Conservation (phyloP, 1,139 yeast genomes). For the Entelexis paramagnoliae region DNA sequence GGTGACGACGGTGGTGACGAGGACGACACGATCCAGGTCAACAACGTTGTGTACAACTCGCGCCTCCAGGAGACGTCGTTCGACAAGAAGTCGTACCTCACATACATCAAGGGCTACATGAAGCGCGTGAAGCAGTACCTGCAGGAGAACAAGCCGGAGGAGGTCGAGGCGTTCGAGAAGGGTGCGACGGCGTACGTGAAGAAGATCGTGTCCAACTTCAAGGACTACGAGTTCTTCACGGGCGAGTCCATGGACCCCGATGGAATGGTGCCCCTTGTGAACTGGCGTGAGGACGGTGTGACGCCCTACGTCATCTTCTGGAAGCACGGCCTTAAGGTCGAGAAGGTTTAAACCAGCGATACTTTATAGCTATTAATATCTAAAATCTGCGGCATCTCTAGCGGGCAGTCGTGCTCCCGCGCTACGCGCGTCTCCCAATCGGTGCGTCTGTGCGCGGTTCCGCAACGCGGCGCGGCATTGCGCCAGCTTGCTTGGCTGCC, state of each 20-base stretch:
- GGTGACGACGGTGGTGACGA: slow-evolving; percentile 70
- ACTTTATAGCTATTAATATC: not conserved
- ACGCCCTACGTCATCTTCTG: slow-evolving; percentile 97
- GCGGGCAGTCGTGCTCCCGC: too few species aligned
- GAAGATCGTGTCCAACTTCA: slow-evolving; percentile 89
- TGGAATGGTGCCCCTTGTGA: slow-evolving; percentile 92
- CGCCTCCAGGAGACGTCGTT: slow-evolving; percentile 90
- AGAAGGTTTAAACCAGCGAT: slow-evolving; percentile 59
- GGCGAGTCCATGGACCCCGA: slow-evolving; percentile 99
- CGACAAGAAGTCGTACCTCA: slow-evolving; percentile 94
- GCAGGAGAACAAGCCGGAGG: slow-evolving; percentile 80
- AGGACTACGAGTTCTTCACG: slow-evolving; percentile 98
- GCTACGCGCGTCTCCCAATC: too few species aligned
- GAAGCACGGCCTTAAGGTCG: slow-evolving; percentile 92
- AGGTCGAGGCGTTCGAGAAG: slow-evolving; percentile 80
- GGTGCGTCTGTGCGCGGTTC: too few species aligned
- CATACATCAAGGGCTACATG: slow-evolving; percentile 98
- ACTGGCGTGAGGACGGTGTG: slow-evolving; percentile 99
- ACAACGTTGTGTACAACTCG: slow-evolving; percentile 98
- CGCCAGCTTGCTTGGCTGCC: too few species aligned
- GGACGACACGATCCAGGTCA: slow-evolving; percentile 67
- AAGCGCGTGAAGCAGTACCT: slow-evolving; percentile 83
- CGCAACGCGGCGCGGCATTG: too few species aligned
- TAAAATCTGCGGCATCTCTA: too few species aligned
- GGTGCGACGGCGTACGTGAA: slow-evolving; percentile 93